Evolutionary conservation across 73 alveolate genomes (phyloP), one percentile per base, ranked within the genome.

Genomic region (Effrenium voratum): DNA sequence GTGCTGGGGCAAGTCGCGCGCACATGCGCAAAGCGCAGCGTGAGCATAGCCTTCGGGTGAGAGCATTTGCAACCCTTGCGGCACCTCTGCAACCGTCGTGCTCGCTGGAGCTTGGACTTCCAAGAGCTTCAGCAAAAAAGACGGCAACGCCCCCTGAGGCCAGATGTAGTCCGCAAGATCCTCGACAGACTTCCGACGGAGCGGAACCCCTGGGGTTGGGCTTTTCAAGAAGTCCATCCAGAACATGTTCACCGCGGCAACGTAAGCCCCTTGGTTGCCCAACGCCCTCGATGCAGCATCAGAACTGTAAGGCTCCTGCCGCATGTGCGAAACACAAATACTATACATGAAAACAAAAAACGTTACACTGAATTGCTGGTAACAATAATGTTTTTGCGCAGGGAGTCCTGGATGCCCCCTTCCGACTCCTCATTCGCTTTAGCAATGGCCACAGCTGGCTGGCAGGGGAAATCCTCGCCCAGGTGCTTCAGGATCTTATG

Each of bases 181-280:
- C 45, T 36, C 22, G 3, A 70, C 81, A 34, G 45, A 16, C 22
- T 34, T 36, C 46, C 38, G 13, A 16, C 43, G 38, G 36, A 70
- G 81, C 32, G 81, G 81, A 32, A 70, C 81, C 43, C 81, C 81
- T 70, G 81, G 81, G 46, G 45, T 32, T 32, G 81, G 81, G 44
- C 45, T 32, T 70, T 41, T 70, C 30, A 70, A 41, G 24, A 70
- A 30, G 43, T 70, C 81, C 81, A 70, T 2, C 81, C 81, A 70
- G 30, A 70, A 34, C 81, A 70, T 26, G 44, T 70, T 70, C 46
- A 36, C 81, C 13, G 81, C 81, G 46, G 45, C 36, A 70, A 70
- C 43, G 44, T 70, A 70, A 36, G 13, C 22, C 22, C 43, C 43
- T 41, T 70, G 81, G 81, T 70, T 70, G 45, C 81, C 81, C 36